A percentile compares a stretch with the other conserved stretches of the same genome.
Conservation (phyloP, 2,329 filamentous ascomycete species). For the Phialophora chinensis region DNA sequence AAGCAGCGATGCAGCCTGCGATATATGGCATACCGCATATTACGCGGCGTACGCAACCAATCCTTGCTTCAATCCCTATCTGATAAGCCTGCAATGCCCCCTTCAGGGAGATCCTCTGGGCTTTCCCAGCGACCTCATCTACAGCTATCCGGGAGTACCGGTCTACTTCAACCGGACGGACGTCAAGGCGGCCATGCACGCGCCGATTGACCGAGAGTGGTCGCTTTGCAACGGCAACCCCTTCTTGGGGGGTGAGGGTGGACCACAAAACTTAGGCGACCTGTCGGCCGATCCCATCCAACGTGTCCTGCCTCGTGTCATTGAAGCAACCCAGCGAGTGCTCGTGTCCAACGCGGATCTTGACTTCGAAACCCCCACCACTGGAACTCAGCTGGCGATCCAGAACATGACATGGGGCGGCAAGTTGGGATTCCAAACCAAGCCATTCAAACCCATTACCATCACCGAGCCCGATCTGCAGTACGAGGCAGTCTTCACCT, state of each 20-base stretch:
- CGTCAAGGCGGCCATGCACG: constrained; percentile 72
- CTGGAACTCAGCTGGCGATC: constrained; percentile 32
- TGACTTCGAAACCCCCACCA: constrained; percentile 26
- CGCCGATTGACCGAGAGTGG: constrained; percentile 48
- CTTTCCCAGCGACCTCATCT: constrained; percentile 68
- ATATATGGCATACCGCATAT: constrained; percentile 43
- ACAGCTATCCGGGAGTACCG: constrained; percentile 64
- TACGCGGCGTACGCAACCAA: constrained; percentile 53
- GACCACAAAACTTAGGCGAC: constrained; percentile 26
- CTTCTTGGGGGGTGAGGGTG: constrained; percentile 23
- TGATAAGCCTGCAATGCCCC: constrained; percentile 73
- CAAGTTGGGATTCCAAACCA: constrained; percentile 27
- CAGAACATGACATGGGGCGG: constrained; percentile 38
- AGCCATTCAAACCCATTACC: constrained; percentile 25
- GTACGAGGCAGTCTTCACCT: constrained; percentile 27
- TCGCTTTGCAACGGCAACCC: constrained; percentile 26
- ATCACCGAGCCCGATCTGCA: constrained; percentile 26
- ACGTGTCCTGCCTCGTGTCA: constrained; percentile 29
- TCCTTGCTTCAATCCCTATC: constrained; percentile 80
- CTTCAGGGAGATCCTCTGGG: constrained; percentile 70
- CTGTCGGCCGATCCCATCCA: constrained; percentile 29
- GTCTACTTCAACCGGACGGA: constrained; percentile 74
- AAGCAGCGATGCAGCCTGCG: constrained; percentile 29
- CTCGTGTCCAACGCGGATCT: constrained; percentile 28
- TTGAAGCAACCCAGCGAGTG: constrained; percentile 25